Evolutionary conservation across 345 rosid genomes (phyloP).

Genomic region (Ricinus communis): DNA sequence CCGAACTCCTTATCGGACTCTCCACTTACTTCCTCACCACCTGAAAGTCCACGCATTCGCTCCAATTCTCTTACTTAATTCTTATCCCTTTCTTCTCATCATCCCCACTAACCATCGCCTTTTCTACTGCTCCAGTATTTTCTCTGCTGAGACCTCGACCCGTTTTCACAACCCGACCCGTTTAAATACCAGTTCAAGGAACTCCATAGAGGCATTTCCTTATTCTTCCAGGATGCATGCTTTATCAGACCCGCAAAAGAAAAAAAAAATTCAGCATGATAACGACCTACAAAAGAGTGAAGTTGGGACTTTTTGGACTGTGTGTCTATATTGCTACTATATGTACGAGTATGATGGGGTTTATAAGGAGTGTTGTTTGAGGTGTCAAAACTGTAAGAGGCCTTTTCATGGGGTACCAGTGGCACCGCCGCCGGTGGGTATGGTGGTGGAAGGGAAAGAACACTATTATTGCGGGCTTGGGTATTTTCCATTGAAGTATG

Average conservation of each 20-base stretch:
- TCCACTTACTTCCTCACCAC: too few relatives aligned
- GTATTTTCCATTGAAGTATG: constrained; percentile 9
- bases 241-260: background rate
- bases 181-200: background rate
- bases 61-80: background rate
- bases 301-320: constrained; percentile 16
- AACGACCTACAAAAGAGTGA: background rate
- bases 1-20: too few relatives aligned
- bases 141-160: background rate
- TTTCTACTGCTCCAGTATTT: background rate
- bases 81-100: background rate
- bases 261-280: background rate
- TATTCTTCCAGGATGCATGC: background rate
- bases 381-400: constrained; percentile 25
- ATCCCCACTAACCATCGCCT: background rate
- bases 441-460: constrained; percentile 20
- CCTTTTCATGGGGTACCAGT: constrained; percentile 17
- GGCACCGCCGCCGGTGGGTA: background rate
- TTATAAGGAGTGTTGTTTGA: constrained; percentile 20
- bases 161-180: too few relatives aligned
- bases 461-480: constrained; percentile 20
- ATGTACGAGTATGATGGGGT: constrained; percentile 14
- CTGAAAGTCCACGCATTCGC: background rate
- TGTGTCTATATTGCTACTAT: constrained; percentile 23
- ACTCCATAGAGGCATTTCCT: constrained; percentile 8